phyloP scores from a whole-genome alignment of 768 basidiomycete species.

The Gymnopilus junonius region DNA sequence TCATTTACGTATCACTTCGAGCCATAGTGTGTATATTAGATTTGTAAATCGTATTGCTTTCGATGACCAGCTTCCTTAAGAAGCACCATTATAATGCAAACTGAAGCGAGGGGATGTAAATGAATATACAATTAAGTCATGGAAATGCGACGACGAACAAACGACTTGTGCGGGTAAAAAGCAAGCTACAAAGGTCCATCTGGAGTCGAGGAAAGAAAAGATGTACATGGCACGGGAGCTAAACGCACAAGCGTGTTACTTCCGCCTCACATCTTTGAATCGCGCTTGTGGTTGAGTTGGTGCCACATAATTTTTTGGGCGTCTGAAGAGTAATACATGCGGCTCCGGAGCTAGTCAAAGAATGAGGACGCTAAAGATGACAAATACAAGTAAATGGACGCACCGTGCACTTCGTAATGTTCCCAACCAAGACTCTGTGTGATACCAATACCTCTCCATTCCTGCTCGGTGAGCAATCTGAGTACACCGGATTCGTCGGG shows the following conservation, averaged over 20 bases:
- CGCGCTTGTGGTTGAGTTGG: constrained; percentile 49
- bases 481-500: constrained; percentile 77
- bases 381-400: constrained; percentile 21
- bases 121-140: constrained; percentile 24
- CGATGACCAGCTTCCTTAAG: too few relatives aligned
- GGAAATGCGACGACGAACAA: constrained; percentile 17
- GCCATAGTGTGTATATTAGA: background rate
- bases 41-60: background rate
- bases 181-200: constrained; percentile 16
- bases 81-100: background rate
- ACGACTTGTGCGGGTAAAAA: constrained; percentile 22
- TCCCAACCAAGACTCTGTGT: constrained; percentile 97
- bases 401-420: constrained; percentile 97
- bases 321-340: constrained; percentile 92
- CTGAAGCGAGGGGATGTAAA: constrained; percentile 11
- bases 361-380: background rate
- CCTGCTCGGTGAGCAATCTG: constrained; percentile 80
- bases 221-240: background rate
- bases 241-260: constrained; percentile 31
- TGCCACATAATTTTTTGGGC: constrained; percentile 68
- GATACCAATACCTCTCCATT: constrained; percentile 97
- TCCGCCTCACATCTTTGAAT: constrained; percentile 44
- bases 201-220: constrained; percentile 15
- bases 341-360: constrained; percentile 77
- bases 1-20: background rate